Conservation (phyloP, 306 rosid genomes). For the Arachis hypogaea region DNA sequence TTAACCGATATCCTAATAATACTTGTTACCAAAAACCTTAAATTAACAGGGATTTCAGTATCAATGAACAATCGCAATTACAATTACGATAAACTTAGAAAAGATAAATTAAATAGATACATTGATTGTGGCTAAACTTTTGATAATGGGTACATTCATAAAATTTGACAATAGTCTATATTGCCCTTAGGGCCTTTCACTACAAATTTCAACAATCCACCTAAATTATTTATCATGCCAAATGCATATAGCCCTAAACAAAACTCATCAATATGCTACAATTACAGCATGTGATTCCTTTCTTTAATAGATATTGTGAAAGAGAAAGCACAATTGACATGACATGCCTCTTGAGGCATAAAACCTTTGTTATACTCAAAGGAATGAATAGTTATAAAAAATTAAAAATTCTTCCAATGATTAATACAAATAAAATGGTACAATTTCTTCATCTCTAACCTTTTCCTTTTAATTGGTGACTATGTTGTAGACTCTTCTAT, state of each 20-base stretch:
- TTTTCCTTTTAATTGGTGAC: constrained; percentile 25
- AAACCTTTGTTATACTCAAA: constrained; percentile 18
- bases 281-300: constrained; percentile 1
- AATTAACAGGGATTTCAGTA: too few relatives aligned
- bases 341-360: constrained; percentile 22
- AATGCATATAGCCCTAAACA: constrained; percentile 10
- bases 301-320: constrained; percentile 9
- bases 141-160: background rate
- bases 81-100: too few relatives aligned
- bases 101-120: background rate
- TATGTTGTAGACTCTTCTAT: constrained; percentile 17
- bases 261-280: background rate
- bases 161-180: background rate
- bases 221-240: background rate
- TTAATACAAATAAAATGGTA: background rate
- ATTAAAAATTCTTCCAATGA: constrained; percentile 28
- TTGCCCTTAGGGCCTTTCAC: background rate
- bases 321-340: constrained; percentile 16
- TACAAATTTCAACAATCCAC: background rate
- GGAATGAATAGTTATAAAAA: background rate
- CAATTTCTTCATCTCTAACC: constrained; percentile 28
- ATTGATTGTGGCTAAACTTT: background rate
- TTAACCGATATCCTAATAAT: too few relatives aligned
- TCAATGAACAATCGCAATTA: too few relatives aligned
- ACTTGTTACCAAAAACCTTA: too few relatives aligned